Conservation (phyloP, 768 basidiomycete genomes). For the Suillus spraguei region DNA sequence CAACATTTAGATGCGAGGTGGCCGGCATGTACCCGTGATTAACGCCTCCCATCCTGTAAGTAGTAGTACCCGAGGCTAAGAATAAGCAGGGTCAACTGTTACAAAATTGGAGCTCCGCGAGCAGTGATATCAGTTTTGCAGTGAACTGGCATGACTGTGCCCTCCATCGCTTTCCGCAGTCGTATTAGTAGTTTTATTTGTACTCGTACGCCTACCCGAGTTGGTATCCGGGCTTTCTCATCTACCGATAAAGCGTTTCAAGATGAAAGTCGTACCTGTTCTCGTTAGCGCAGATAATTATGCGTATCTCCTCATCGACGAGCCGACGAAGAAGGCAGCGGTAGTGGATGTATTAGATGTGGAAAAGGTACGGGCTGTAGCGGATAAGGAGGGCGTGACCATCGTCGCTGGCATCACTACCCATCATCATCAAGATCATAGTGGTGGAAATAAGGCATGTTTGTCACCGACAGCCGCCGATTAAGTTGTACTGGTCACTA, state of each 20-base stretch:
- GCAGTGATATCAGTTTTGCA: conserved; percentile 11
- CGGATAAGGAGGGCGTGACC: conserved; percentile 59
- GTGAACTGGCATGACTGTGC: conserved; percentile 9
- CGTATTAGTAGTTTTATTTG: background rate
- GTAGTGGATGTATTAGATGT: conserved; percentile 84
- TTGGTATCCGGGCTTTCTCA: conserved; percentile 20
- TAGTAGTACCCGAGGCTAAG: background rate
- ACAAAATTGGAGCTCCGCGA: background rate
- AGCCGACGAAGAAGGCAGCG: conserved; percentile 65
- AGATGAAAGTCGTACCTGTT: conserved; percentile 78
- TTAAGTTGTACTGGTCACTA: conserved; percentile 5
- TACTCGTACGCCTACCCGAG: background rate
- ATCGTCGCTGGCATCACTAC: conserved; percentile 84
- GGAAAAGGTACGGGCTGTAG: conserved; percentile 63
- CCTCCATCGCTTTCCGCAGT: conserved; percentile 9
- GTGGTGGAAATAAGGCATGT: conserved; percentile 80
- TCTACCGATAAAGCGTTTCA: conserved; percentile 18
- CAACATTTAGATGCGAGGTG: conserved; percentile 4
- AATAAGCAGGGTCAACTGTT: background rate
- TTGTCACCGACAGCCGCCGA: background rate
- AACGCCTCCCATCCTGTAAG: background rate
- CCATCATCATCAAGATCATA: conserved; percentile 91
- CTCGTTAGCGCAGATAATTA: conserved; percentile 85
- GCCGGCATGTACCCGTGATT: background rate
- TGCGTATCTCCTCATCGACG: conserved; percentile 80